Evolutionary conservation across 768 basidiomycete genomes (phyloP), one percentile per base, ranked within the genome.

Genomic region (Lentinula boryana): DNA sequence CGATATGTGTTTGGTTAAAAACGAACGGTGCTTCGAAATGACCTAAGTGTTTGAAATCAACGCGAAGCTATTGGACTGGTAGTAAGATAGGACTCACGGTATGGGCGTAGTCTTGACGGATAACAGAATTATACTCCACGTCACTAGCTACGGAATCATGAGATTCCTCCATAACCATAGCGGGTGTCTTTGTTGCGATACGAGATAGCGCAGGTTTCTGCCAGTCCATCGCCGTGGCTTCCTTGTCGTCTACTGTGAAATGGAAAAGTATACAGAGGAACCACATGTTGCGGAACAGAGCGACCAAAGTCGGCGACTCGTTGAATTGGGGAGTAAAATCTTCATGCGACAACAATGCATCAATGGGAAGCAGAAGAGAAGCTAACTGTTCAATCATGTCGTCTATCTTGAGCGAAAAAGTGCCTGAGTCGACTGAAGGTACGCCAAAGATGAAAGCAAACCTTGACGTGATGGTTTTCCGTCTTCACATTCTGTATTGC

Each of bases 241-340:
- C 85, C 21, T 75, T 78, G 35, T 79, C 78, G 36, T 80, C 78
- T 18, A 77, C 72, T 2, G 92, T 88, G 65, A 98, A 90, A 21
- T 88, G 83, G 67, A 96, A 94, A 15, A 96, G 81, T 27, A 91
- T 83, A 69, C 92, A 94, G 18, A 98, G 74, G 73, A 95, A 94
- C 96, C 96, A 99, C 74, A 95, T 80, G 68, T 93, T 94, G 48
- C 95, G 84, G 81, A 97, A 98, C 21, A 93, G 76, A 4, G 85
- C 77, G 10, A 89, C 85, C 12, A 93, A 69, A 23, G 85, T 85
- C 4, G 84, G 68, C 0, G 86, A 78, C 18, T 85, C 73, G 31
- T 79, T 72, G 16, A 77, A 56, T 36, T 85, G 81, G 1, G 89
- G 84, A 49, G 81, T 78, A 71, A 89, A 91, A 62, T 87, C 84